Percentiles rank a stretch among this genome's conserved stretches.
These are phyloP conservation scores for Leccinum boreale DNA, from an alignment of 768 basidiomycete species.

Conservation along the genomic window DNA sequence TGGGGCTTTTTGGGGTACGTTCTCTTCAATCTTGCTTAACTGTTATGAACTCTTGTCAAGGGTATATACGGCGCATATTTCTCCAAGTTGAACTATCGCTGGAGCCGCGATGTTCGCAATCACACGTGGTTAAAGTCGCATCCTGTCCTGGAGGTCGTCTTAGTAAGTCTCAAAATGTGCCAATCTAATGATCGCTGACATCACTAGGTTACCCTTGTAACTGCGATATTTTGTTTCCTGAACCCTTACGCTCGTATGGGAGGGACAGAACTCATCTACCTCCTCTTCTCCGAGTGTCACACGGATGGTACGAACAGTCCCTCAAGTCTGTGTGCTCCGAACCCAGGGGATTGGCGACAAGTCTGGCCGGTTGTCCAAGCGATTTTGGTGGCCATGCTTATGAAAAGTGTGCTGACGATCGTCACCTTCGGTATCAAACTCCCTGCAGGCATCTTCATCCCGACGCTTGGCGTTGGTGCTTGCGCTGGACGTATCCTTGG, in stretches of 20 bases:
- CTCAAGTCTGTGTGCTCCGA: slow-evolving; percentile 66
- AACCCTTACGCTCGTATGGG: slow-evolving; percentile 93
- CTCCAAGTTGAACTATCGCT: slow-evolving; percentile 86
- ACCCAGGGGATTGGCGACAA: slow-evolving; percentile 52
- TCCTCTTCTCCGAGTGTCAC: slow-evolving; percentile 85
- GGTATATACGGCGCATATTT: slow-evolving; percentile 94
- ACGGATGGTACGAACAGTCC: slow-evolving; percentile 51
- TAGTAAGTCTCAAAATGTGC: slow-evolving; percentile 47
- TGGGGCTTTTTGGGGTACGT: slow-evolving; percentile 87
- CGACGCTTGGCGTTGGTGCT: slow-evolving; percentile 91
- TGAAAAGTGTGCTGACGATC: slow-evolving; percentile 78
- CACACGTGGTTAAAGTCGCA: slow-evolving; percentile 78
- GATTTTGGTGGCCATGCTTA: slow-evolving; percentile 73
- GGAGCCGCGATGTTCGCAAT: slow-evolving; percentile 80
- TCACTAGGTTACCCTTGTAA: slow-evolving; percentile 69
- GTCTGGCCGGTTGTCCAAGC: slow-evolving; percentile 61
- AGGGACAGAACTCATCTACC: slow-evolving; percentile 92
- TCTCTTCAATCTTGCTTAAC: not conserved
- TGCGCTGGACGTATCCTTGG: slow-evolving; percentile 89
- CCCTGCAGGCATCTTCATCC: slow-evolving; percentile 95
- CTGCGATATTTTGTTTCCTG: slow-evolving; percentile 75
- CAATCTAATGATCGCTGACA: slow-evolving; percentile 9
- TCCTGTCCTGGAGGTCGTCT: slow-evolving; percentile 77
- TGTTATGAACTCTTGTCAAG: slow-evolving; percentile 36
- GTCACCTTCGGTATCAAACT: slow-evolving; percentile 92